Percentiles rank a stretch among this genome's conserved stretches.
These are phyloP conservation scores for Fusarium dlaminii DNA, from an alignment of 2,329 filamentous ascomycete genomes.

Conservation along the genomic window DNA sequence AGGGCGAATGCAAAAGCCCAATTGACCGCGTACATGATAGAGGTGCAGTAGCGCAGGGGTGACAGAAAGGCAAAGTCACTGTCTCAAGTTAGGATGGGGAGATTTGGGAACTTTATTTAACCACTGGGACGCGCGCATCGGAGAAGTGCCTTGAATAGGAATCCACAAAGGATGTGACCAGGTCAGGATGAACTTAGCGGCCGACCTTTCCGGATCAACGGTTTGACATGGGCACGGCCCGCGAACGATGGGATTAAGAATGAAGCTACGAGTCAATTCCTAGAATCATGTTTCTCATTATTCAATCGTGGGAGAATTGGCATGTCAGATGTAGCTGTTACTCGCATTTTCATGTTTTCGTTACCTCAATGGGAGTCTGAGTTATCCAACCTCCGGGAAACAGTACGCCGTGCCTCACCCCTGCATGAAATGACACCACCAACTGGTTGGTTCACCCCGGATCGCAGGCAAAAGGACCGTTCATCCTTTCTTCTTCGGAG, in stretches of 20 bases:
- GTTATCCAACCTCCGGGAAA: not conserved
- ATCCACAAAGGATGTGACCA: not conserved
- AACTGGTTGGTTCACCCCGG: not conserved
- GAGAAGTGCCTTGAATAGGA: not conserved
- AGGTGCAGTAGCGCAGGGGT: not conserved
- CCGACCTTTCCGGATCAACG: not conserved
- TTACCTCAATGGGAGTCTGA: no score
- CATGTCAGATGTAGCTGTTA: rapidly evolving
- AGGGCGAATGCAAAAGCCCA: not conserved
- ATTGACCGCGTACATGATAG: constrained; percentile 15
- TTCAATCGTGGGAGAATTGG: rapidly evolving
- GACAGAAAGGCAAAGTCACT: not conserved
- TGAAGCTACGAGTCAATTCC: not conserved
- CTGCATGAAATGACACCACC: not conserved
- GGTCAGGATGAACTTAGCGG: not conserved
- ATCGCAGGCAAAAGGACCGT: not conserved
- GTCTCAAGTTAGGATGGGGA: not conserved
- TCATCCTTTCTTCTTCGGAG: not conserved
- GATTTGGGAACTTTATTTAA: not conserved
- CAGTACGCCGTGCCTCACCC: not conserved
- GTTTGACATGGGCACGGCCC: not conserved
- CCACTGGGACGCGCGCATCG: not conserved
- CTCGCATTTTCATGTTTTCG: rapidly evolving
- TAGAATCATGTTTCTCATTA: rapidly evolving
- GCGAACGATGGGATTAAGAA: no score